Evolutionary conservation across 306 rosid species (phyloP).

Genomic region (Ammopiptanthus mongolicus): DNA sequence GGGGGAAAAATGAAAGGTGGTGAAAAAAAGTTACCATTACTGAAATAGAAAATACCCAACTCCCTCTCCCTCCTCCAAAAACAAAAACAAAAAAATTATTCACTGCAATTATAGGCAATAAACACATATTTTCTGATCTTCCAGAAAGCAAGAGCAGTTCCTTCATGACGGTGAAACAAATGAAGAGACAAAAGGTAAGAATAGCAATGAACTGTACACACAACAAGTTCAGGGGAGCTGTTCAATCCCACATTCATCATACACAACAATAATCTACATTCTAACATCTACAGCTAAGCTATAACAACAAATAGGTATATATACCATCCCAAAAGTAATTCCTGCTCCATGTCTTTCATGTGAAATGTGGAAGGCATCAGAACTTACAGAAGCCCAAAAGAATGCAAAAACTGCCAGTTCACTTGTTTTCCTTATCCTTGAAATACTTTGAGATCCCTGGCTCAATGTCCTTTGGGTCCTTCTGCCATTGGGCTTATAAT

Average conservation of each 20-base stretch:
- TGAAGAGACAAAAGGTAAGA: constrained; percentile 1
- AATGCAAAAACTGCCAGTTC: constrained; percentile 35
- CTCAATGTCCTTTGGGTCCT: constrained; percentile 40
- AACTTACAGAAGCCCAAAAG: constrained; percentile 33
- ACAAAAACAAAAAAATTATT: not conserved
- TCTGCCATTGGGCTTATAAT: constrained; percentile 34
- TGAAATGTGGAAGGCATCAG: constrained; percentile 31
- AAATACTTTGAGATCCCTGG: not conserved
- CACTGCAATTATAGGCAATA: constrained; percentile 16
- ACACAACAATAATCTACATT: constrained; percentile 32
- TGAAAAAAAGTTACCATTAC: not conserved
- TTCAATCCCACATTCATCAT: constrained; percentile 29
- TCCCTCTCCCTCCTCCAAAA: too few species aligned
- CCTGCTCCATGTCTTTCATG: constrained; percentile 29
- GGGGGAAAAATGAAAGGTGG: too few species aligned
- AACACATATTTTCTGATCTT: constrained; percentile 17
- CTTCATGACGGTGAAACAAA: constrained; percentile 20
- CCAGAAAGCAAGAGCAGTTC: constrained; percentile 16
- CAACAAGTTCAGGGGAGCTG: constrained; percentile 24
- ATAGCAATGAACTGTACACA: constrained; percentile 47
- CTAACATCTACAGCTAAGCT: constrained; percentile 47
- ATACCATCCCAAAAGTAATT: constrained; percentile 26
- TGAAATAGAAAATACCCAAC: too few species aligned
- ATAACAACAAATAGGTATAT: constrained; percentile 29
- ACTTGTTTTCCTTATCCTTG: constrained; percentile 14